phyloP scores from a whole-genome alignment of 768 basidiomycete species.

The Strobilomyces dryophilus region DNA sequence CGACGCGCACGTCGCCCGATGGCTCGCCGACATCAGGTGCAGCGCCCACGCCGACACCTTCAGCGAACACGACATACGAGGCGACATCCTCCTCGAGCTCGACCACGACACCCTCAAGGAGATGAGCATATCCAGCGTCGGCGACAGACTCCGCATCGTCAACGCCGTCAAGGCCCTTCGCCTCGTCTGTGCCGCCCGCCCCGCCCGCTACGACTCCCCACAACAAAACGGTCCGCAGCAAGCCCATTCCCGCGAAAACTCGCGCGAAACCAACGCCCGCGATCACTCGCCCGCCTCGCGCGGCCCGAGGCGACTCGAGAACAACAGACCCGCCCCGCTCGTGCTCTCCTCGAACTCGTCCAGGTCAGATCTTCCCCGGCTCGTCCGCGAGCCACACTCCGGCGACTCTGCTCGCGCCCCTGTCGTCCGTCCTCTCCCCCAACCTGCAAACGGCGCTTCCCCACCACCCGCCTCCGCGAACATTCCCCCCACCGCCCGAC shows the following conservation, averaged over 20 bases:
- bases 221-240: slow-evolving; percentile 3
- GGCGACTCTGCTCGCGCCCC: slow-evolving; percentile 49
- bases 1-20: slow-evolving; percentile 66
- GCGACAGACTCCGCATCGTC: slow-evolving; percentile 85
- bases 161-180: slow-evolving; percentile 81
- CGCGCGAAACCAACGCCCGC: slow-evolving; percentile 16
- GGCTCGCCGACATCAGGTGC: slow-evolving; percentile 79
- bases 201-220: background rate
- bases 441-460: slow-evolving; percentile 18
- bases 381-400: slow-evolving; percentile 56
- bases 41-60: slow-evolving; percentile 64
- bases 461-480: slow-evolving; percentile 26
- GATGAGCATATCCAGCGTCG: slow-evolving; percentile 85
- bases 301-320: slow-evolving; percentile 49
- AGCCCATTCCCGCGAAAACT: slow-evolving; percentile 22
- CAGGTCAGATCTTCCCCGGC: slow-evolving; percentile 64
- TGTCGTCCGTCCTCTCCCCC: slow-evolving; percentile 29
- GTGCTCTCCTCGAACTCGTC: slow-evolving; percentile 55
- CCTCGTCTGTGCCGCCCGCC: slow-evolving; percentile 42
- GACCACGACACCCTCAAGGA: slow-evolving; percentile 86
- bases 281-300: slow-evolving; percentile 28
- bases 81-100: slow-evolving; percentile 86
- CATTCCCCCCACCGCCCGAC: slow-evolving; percentile 33
- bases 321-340: slow-evolving; percentile 75
- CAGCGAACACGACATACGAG: slow-evolving; percentile 83